Percentiles rank a stretch among this genome's conserved stretches.
These are phyloP conservation scores for Ilex paraguariensis DNA, from an alignment of 305 asterid species.

Conservation along the genomic window DNA sequence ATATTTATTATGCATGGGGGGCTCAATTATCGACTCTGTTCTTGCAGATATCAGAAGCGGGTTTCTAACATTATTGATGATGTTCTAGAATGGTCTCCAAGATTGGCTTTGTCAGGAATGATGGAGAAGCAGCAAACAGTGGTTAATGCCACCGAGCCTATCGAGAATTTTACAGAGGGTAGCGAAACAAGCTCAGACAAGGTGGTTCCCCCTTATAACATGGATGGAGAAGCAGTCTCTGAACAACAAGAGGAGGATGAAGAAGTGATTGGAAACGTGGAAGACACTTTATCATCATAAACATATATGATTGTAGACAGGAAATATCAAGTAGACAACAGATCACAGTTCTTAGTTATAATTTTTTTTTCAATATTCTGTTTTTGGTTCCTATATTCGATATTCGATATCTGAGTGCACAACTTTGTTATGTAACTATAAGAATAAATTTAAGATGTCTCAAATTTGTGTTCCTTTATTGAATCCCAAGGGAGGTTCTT, in stretches of 20 bases:
- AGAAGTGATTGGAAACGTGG: constrained; percentile 28
- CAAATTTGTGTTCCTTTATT: too few relatives aligned
- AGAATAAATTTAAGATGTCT: too few relatives aligned
- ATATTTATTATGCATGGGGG: too few relatives aligned
- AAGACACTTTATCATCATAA: constrained; percentile 23
- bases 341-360: too few relatives aligned
- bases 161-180: constrained; percentile 36
- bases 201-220: constrained; percentile 19
- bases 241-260: constrained; percentile 24
- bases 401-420: too few relatives aligned
- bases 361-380: too few relatives aligned
- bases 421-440: too few relatives aligned
- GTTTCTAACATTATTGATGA: constrained; percentile 96
- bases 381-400: too few relatives aligned
- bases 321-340: not conserved
- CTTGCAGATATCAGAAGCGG: constrained; percentile 86
- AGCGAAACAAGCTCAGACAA: constrained; percentile 24
- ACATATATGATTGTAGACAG: not conserved
- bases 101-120: constrained; percentile 92
- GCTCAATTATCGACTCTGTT: not conserved
- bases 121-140: constrained; percentile 65
- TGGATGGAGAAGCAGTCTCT: constrained; percentile 27
- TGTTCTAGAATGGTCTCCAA: constrained; percentile 96
- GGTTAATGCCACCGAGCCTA: constrained; percentile 50
- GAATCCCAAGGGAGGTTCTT: too few relatives aligned